phyloP scores from a whole-genome alignment of 1,284 basidiomycete genomes.

The Fomes fomentarius region DNA sequence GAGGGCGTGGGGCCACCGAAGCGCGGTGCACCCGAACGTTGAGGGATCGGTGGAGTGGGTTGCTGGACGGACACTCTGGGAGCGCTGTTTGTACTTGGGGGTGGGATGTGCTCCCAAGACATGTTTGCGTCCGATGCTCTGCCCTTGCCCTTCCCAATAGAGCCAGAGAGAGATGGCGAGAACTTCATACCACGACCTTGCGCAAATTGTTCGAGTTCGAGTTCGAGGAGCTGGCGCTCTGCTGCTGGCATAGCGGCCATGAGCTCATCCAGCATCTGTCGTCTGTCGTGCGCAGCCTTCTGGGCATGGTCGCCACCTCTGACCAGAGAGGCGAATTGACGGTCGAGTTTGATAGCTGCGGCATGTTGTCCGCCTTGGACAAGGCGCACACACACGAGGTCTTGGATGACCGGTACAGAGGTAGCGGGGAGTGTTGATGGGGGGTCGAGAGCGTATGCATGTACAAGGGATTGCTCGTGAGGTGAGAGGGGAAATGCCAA shows the following conservation, averaged over 20 bases:
- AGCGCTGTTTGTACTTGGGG: slow-evolving; percentile 7
- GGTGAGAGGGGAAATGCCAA: slow-evolving; percentile 64
- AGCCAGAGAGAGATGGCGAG: slow-evolving; percentile 6
- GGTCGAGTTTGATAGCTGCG: slow-evolving; percentile 77
- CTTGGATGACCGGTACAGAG: slow-evolving; percentile 68
- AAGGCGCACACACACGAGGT: slow-evolving; percentile 80
- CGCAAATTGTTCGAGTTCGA: slow-evolving; percentile 45
- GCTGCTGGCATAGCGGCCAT: slow-evolving; percentile 60
- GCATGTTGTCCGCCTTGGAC: slow-evolving; percentile 76
- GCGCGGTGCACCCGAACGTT: slow-evolving; percentile 33
- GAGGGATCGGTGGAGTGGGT: slow-evolving; percentile 24
- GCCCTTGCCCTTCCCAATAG: slow-evolving; percentile 12
- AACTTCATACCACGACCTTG: slow-evolving; percentile 21
- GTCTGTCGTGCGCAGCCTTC: slow-evolving; percentile 48
- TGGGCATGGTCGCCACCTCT: slow-evolving; percentile 28
- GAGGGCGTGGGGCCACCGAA: slow-evolving; percentile 29
- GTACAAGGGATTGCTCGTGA: slow-evolving; percentile 63
- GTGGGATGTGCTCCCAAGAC: slow-evolving; percentile 55
- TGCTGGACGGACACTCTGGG: slow-evolving; percentile 3
- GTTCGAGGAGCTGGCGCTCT: slow-evolving; percentile 57
- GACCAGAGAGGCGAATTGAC: slow-evolving; percentile 50
- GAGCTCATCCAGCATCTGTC: slow-evolving; percentile 72
- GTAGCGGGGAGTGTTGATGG: slow-evolving; percentile 49
- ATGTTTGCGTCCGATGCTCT: slow-evolving; percentile 43
- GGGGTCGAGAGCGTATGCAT: slow-evolving; percentile 59